Conservation (phyloP, 495 filamentous ascomycete species). For the Trichocladium uniseriatum region DNA sequence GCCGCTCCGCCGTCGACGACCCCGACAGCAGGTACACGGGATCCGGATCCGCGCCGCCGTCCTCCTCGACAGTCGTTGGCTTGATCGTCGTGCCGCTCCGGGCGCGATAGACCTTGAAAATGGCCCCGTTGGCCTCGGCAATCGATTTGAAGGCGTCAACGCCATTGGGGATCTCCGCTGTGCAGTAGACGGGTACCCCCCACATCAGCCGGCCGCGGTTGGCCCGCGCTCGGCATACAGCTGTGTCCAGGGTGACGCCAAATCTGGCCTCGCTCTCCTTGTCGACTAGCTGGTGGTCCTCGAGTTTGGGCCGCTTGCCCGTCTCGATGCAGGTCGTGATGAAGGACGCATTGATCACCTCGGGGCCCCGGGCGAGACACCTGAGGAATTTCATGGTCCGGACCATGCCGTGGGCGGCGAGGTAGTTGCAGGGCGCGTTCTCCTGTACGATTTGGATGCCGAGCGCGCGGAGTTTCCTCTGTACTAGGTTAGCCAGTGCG, state of each 20-base stretch:
- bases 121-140: conserved; percentile 78
- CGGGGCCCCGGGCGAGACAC: conserved; percentile 67
- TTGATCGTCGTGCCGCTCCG: conserved; percentile 51
- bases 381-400: conserved; percentile 89
- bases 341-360: conserved; percentile 67
- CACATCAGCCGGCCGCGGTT: conserved; percentile 68
- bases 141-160: conserved; percentile 77
- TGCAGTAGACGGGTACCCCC: conserved; percentile 69
- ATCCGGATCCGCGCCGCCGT: conserved; percentile 47
- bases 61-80: conserved; percentile 47
- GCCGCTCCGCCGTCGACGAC: conserved; percentile 51
- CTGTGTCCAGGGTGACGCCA: conserved; percentile 55
- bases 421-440: conserved; percentile 64
- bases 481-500: conserved; percentile 20
- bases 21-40: conserved; percentile 73
- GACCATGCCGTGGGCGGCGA: conserved; percentile 77
- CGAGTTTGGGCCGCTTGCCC: conserved; percentile 43
- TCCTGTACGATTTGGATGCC: conserved; percentile 76
- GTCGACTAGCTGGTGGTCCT: conserved; percentile 60
- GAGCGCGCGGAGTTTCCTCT: conserved; percentile 75
- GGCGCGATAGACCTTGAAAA: conserved; percentile 68
- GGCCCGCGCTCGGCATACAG: conserved; percentile 55
- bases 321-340: conserved; percentile 63
- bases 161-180: conserved; percentile 65
- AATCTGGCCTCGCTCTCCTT: conserved; percentile 58